Evolutionary conservation across 176 grass and related monocot genomes (phyloP), one percentile per base, ranked within the genome.

Genomic region (Avena sativa): DNA sequence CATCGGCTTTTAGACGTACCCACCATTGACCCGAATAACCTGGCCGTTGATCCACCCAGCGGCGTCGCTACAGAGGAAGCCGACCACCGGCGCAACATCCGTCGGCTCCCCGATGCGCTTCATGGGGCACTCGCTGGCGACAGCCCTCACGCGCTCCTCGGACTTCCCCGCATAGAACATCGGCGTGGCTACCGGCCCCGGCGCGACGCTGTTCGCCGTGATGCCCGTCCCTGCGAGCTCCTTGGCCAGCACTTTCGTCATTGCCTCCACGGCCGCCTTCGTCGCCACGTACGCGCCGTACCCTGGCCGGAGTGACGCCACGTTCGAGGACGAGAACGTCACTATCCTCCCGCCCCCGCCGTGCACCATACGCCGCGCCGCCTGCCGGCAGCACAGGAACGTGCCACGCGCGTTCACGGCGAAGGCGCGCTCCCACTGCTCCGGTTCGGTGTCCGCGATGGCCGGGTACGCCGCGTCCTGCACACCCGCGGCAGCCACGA

Each of bases 11-110:
- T 71, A 92, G 13, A 91, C 66, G 64, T 87, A 92, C 43, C 91
- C 93, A 28, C 91, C 93, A 30, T 95, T 92, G 62, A 92, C 88
- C 46, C 88, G 48, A 43, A 95, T 83, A 32, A 95, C 88, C 51
- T 91, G 90, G 1, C 90, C 88, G 58, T 92, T 95, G 63, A 95
- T 85, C 93, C 90, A 95, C 17, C 48, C 83, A 8, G 83, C 90
- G 1, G 55, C 90, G 1, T 91, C 90, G 4, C 51, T 87, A 72
- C 81, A 85, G 34, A 91, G 63, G 67, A 95, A 92, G 5, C 91
- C 88, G 6, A 95, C 93, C 63, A 95, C 74, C 40, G 88, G 83
- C 17, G 93, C 93, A 19, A 95, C 89, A 28, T 95, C 93, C 66
- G 10, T 65, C 2, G 93, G 74, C 83, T 89, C 79, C 8, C 69